These are phyloP conservation scores for Ilyonectria robusta DNA, from an alignment of 2,329 filamentous ascomycete genomes.

Conservation along the genomic window DNA sequence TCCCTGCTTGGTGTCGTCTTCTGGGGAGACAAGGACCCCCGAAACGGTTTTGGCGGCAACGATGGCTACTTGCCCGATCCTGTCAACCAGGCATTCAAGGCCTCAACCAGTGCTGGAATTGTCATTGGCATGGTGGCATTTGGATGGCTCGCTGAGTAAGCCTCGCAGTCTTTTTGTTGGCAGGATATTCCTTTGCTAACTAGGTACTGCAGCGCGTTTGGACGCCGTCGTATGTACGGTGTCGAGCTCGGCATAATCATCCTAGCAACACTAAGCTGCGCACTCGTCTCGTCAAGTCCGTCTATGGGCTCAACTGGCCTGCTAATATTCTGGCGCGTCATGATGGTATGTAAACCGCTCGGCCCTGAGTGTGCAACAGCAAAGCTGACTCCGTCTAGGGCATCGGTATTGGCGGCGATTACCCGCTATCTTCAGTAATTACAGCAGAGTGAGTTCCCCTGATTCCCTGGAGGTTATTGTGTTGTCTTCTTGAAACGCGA, in stretches of 20 bases:
- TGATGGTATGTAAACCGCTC: slow-evolving; percentile 68
- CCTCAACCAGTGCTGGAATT: slow-evolving; percentile 84
- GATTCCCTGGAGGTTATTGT: slow-evolving; percentile 29
- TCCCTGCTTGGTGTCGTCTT: slow-evolving; percentile 83
- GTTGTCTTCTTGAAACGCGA: slow-evolving; percentile 18
- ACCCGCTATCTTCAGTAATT: slow-evolving; percentile 84
- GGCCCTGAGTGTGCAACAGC: neutral
- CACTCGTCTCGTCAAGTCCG: slow-evolving; percentile 73
- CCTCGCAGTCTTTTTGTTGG: slow-evolving; percentile 33
- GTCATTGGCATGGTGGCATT: slow-evolving; percentile 84
- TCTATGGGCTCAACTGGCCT: slow-evolving; percentile 72
- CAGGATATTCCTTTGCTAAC: slow-evolving; percentile 29
- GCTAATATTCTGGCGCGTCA: slow-evolving; percentile 81
- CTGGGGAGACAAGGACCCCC: slow-evolving; percentile 67
- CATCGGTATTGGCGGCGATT: slow-evolving; percentile 85
- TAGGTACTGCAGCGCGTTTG: slow-evolving; percentile 64
- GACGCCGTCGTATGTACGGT: slow-evolving; percentile 87
- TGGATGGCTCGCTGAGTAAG: slow-evolving; percentile 79
- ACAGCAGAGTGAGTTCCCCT: slow-evolving; percentile 75
- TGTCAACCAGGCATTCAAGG: slow-evolving; percentile 82
- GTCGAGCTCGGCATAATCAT: slow-evolving; percentile 82
- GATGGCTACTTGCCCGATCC: slow-evolving; percentile 72
- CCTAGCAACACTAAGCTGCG: slow-evolving; percentile 77
- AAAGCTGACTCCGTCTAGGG: slow-evolving; percentile 58
- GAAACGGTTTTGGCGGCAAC: slow-evolving; percentile 65